phyloP scores from a whole-genome alignment of 108 stramenopile genomes.

The Pinguiococcus pyrenoidosus region DNA sequence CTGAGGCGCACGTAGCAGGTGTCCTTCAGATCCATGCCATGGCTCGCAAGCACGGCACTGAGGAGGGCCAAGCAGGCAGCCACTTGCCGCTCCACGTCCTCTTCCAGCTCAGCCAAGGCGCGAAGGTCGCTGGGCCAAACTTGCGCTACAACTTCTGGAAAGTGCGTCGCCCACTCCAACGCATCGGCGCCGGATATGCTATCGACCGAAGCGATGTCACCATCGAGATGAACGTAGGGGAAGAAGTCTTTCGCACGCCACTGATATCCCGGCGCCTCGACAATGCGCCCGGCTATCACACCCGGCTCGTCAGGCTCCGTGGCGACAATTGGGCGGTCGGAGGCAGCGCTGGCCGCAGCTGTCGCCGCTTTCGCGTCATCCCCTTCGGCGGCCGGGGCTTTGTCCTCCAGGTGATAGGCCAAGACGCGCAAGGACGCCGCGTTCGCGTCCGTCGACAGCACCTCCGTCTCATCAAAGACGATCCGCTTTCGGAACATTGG shows the following conservation, averaged over 20 bases:
- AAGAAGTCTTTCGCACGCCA: no score
- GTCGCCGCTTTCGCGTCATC: no score
- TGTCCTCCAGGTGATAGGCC: no score
- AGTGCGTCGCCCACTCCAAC: neutral
- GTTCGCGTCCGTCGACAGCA: no score
- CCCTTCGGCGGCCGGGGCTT: no score
- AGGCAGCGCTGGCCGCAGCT: no score
- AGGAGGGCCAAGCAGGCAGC: neutral
- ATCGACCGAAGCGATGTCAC: neutral
- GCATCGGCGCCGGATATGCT: neutral
- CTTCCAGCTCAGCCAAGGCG: neutral
- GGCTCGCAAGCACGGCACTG: neutral
- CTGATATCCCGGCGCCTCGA: no score
- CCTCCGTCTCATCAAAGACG: slow-evolving; percentile 52
- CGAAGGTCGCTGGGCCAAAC: neutral
- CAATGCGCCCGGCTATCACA: no score
- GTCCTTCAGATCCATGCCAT: slow-evolving; percentile 44
- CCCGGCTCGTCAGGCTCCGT: no score
- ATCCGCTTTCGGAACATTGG: slow-evolving; percentile 55
- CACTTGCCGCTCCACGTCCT: slow-evolving; percentile 11
- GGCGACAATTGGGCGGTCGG: no score
- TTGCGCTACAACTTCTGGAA: neutral
- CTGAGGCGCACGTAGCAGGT: slow-evolving; percentile 82
- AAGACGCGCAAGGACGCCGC: no score
- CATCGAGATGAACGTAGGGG: no score